Percentiles rank a stretch among this genome's conserved stretches.
These are phyloP conservation scores for Ramularia endophylla DNA, from an alignment of 2,329 filamentous ascomycete genomes.

Conservation along the genomic window DNA sequence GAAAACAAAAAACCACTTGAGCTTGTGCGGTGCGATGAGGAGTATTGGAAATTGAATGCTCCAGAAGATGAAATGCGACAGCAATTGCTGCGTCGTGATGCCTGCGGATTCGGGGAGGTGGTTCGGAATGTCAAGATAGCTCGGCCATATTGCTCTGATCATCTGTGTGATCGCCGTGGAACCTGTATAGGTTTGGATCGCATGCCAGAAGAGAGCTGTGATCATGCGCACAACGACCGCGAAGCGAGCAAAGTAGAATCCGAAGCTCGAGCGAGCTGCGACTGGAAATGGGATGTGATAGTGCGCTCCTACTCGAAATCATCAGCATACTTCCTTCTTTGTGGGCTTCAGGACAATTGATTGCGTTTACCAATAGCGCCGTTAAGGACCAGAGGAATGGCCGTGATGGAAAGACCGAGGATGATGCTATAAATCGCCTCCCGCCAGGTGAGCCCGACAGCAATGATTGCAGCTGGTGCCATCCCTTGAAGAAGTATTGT, in stretches of 20 bases:
- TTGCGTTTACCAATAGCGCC: constrained; percentile 45
- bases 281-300: constrained; percentile 54
- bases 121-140: constrained; percentile 49
- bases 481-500: constrained; percentile 21
- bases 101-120: constrained; percentile 46
- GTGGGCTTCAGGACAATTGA: too few relatives aligned
- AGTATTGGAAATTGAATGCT: constrained; percentile 50
- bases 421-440: constrained; percentile 32
- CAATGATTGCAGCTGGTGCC: constrained; percentile 43
- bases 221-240: constrained; percentile 49
- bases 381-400: constrained; percentile 24
- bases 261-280: constrained; percentile 50
- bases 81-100: constrained; percentile 52
- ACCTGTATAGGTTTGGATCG: constrained; percentile 61
- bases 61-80: constrained; percentile 56
- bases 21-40: constrained; percentile 45
- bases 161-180: constrained; percentile 49
- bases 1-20: constrained; percentile 38
- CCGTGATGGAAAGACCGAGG: constrained; percentile 29
- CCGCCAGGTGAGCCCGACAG: constrained; percentile 40
- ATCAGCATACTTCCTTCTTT: too few relatives aligned
- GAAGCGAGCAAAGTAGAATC: constrained; percentile 53
- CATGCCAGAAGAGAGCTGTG: constrained; percentile 57
- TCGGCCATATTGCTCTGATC: constrained; percentile 54
- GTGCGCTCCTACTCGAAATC: constrained; percentile 23